These are phyloP conservation scores for Xylariomycetidae sp. DNA, from an alignment of 2,329 filamentous ascomycete genomes.

Conservation along the genomic window DNA sequence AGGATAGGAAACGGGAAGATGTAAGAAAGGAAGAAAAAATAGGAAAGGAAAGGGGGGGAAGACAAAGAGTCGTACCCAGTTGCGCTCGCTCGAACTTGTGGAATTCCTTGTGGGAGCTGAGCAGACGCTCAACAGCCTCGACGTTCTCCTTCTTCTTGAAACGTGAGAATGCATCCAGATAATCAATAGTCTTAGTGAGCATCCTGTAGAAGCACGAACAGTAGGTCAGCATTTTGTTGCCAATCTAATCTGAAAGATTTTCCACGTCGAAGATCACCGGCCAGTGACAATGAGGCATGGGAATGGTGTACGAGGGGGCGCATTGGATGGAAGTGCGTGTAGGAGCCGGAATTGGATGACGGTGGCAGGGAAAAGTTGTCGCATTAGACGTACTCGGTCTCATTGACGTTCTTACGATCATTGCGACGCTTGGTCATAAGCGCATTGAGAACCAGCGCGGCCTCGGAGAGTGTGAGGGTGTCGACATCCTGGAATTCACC, in stretches of 20 bases:
- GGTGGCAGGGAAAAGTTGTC: not conserved
- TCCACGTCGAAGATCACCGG: too few species aligned
- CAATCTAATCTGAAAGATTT: too few species aligned
- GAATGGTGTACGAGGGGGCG: too few species aligned
- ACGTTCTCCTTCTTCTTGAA: constrained; percentile 95
- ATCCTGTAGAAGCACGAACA: constrained; percentile 43
- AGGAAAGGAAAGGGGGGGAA: not conserved
- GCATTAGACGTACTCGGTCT: constrained; percentile 64
- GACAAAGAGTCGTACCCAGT: constrained; percentile 55
- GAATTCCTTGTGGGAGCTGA: constrained; percentile 72
- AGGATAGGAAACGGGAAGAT: not conserved
- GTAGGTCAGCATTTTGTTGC: too few species aligned
- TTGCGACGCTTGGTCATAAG: constrained; percentile 75
- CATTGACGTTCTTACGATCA: constrained; percentile 75
- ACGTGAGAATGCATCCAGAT: constrained; percentile 88
- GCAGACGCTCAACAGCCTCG: constrained; percentile 83
- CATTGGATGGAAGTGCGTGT: not conserved
- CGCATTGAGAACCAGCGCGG: constrained; percentile 84
- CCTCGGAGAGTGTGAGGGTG: constrained; percentile 87
- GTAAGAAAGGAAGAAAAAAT: not conserved
- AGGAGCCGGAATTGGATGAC: too few species aligned
- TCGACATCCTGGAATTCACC: constrained; percentile 92
- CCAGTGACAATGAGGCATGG: too few species aligned
- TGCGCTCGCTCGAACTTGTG: constrained; percentile 92
- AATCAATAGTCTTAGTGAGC: constrained; percentile 81